Base-by-base conservation (phyloP, 305 asterid genomes). In the Galium porrigens region DNA sequence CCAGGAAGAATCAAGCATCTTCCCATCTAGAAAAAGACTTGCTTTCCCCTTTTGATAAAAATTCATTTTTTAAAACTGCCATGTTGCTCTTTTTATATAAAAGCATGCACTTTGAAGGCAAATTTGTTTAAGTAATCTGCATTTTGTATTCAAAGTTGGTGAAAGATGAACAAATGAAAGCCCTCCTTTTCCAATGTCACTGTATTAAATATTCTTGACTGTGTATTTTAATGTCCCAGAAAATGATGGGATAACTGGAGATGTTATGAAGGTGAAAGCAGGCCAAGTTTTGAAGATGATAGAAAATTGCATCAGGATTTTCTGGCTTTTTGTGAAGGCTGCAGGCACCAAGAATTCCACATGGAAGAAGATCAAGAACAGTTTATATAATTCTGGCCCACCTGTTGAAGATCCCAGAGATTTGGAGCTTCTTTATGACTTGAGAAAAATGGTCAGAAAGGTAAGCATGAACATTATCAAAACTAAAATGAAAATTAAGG, bases 371-470 rank as follows among this genome's bases (percentile, higher is more conserved):
- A 37, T 29, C 14, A 68, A 72, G 36, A 51, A 53, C 3, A 20
- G 65, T 59, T 73, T 59, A 61, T 56, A 60, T 58, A 57, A 49
- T 66, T 1, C 29, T 52, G 65, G n/a, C 42, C 69, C 83, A 6
- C 70, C 73, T 1, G 79, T 86, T 11, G 89, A 84, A 77, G 85
- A 86, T 71, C 91, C 91, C 39, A 75, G 34, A 44, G 87, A 84
- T 61, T 69, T 82, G 74, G 68, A 74, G 64, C 76, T 83, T 53
- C 68, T 84, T 0, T 72, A 76, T 68, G 22, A 60, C 12, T 69
- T 82, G 30, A 65, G 73, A 1, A 70, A 67, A 52, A 66, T 29
- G 54, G 33, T 83, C 29, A 78, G 66, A 33, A 79, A 82, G 90
- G 90, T 86, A 74, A 10, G 48, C n/a, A 41, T 1, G 15, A 11